phyloP scores from a whole-genome alignment of 2,329 filamentous ascomycete genomes.

The Trichocomaceae sp. region DNA sequence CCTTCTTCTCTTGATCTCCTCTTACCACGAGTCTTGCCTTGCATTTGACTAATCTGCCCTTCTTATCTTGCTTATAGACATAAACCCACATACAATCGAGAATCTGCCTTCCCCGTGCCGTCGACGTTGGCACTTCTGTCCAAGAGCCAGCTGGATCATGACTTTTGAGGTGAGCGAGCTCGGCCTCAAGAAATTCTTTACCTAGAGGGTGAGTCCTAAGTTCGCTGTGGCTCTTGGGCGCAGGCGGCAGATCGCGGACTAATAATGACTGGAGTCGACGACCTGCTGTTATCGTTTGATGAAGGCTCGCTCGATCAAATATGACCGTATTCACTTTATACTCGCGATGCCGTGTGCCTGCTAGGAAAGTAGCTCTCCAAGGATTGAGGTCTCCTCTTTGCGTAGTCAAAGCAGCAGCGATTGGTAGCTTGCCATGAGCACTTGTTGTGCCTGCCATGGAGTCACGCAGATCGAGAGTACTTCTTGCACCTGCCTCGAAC shows the following conservation, averaged over 20 bases:
- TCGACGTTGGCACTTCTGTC: neutral
- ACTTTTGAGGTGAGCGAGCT: neutral
- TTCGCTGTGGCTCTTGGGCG: neutral
- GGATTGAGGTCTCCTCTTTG: neutral
- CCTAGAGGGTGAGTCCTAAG: neutral
- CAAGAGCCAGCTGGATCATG: neutral
- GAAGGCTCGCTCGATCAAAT: neutral
- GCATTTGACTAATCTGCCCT: conserved; percentile 18
- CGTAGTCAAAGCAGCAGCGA: neutral
- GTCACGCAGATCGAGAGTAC: conserved; percentile 1
- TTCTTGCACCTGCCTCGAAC: neutral
- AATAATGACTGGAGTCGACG: neutral
- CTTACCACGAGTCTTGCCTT: conserved; percentile 21
- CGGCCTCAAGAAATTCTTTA: neutral
- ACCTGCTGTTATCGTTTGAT: no score
- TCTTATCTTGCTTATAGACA: conserved; percentile 22
- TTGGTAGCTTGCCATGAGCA: neutral
- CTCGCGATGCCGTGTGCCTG: neutral
- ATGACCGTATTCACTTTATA: neutral
- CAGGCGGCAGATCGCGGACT: neutral
- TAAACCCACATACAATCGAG: conserved; percentile 20
- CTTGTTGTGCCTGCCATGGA: neutral
- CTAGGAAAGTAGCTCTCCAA: neutral
- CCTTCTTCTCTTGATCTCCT: conserved; percentile 16
- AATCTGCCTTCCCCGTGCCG: conserved; percentile 7